These are phyloP conservation scores for Xylariaceae sp. DNA, from an alignment of 2,329 filamentous ascomycete genomes.

Conservation along the genomic window DNA sequence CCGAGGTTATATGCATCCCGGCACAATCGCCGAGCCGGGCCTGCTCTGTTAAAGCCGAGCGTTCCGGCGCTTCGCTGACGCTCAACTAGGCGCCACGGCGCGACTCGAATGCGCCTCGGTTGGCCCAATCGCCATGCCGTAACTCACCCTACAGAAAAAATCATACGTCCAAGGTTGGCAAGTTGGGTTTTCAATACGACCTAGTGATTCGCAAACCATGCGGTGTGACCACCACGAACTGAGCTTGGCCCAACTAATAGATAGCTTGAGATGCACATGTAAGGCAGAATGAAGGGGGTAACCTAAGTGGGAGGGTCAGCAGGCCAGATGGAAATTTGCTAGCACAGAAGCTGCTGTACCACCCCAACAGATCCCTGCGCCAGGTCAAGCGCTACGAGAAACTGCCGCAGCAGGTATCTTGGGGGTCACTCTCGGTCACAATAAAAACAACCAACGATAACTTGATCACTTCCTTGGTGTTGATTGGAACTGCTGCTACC, in stretches of 20 bases:
- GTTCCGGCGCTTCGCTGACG: background rate
- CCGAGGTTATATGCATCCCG: background rate
- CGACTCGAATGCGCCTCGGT: too few relatives aligned
- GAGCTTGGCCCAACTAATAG: slow-evolving; percentile 5
- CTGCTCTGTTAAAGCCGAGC: too few relatives aligned
- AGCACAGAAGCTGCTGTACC: slow-evolving; percentile 5
- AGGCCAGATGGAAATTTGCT: slow-evolving; percentile 11
- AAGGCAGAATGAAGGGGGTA: background rate
- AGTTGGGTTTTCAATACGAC: slow-evolving; percentile 16
- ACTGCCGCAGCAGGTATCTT: background rate
- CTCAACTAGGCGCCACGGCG: background rate
- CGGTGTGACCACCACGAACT: slow-evolving; percentile 19
- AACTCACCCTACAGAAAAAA: background rate
- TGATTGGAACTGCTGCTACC: background rate
- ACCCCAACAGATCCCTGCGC: slow-evolving; percentile 3
- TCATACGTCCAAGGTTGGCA: too few relatives aligned
- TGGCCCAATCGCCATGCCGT: background rate
- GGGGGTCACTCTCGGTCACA: background rate
- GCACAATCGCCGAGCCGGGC: too few relatives aligned
- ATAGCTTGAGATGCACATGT: slow-evolving; percentile 12
- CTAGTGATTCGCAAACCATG: slow-evolving; percentile 25
- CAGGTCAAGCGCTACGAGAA: background rate
- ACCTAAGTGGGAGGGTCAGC: slow-evolving; percentile 3
- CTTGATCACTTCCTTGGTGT: background rate
- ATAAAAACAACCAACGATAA: background rate